Percentiles rank a stretch among this genome's conserved stretches.
Conservation (phyloP, 2,329 filamentous ascomycete species). For the Grosmannia serpens region DNA sequence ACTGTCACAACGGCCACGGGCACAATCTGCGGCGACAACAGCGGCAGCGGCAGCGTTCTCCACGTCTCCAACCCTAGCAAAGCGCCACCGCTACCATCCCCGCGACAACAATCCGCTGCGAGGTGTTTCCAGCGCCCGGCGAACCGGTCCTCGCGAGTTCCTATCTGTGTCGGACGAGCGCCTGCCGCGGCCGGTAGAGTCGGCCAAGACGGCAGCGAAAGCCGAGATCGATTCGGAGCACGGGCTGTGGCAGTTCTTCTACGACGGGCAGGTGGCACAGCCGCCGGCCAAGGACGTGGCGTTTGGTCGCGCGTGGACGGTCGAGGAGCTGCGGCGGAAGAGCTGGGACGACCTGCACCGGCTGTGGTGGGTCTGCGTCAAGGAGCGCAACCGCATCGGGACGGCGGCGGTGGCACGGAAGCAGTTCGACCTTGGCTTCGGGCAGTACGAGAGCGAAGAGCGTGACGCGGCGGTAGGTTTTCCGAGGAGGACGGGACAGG, state of each 20-base stretch:
- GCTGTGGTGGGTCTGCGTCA: conserved; percentile 89
- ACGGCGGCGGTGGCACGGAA: conserved; percentile 62
- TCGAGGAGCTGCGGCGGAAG: conserved; percentile 76
- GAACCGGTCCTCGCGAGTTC: conserved; percentile 63
- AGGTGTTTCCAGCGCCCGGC: conserved; percentile 69
- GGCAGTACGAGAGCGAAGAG: conserved; percentile 51
- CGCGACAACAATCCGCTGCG: conserved; percentile 71
- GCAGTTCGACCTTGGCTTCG: conserved; percentile 60
- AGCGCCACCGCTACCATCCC: conserved; percentile 33
- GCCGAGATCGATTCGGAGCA: conserved; percentile 60
- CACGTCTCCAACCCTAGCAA: conserved; percentile 38
- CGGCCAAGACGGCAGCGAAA: conserved; percentile 38
- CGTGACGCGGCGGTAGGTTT: conserved; percentile 56
- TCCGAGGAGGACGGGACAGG: not conserved
- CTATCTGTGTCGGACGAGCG: conserved; percentile 61
- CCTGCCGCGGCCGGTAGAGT: conserved; percentile 54
- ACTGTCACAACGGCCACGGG: conserved; percentile 11
- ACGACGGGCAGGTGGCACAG: conserved; percentile 52
- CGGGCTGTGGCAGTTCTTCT: conserved; percentile 89
- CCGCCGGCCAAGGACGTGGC: conserved; percentile 58
- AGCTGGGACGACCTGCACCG: conserved; percentile 88
- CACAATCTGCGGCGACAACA: conserved; percentile 9
- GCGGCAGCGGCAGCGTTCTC: conserved; percentile 30
- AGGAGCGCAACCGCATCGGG: conserved; percentile 80
- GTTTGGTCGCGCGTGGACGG: conserved; percentile 74